Conservation (phyloP, 805 yeast genomes). For the Kuraishia ogatae region DNA sequence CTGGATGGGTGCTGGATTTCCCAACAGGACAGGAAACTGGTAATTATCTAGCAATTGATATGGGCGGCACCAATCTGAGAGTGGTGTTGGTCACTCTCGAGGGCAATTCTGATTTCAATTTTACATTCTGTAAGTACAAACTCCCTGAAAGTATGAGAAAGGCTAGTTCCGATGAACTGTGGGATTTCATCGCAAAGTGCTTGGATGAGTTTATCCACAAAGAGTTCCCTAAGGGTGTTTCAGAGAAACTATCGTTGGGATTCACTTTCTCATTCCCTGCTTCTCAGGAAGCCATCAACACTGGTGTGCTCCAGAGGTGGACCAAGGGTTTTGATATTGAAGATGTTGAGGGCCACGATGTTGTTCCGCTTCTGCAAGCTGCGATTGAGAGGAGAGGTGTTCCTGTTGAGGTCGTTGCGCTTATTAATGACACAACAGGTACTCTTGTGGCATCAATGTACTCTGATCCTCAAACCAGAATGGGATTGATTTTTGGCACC, state of each 20-base stretch:
- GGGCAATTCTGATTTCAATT: slow-evolving; percentile 80
- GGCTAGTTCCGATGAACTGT: slow-evolving; percentile 67
- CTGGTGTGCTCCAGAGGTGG: slow-evolving; percentile 90
- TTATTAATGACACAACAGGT: slow-evolving; percentile 96
- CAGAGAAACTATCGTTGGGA: slow-evolving; percentile 64
- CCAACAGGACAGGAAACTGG: slow-evolving; percentile 93
- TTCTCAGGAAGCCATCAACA: slow-evolving; percentile 72
- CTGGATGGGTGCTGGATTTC: slow-evolving; percentile 91
- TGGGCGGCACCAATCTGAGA: slow-evolving; percentile 96
- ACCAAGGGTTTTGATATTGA: slow-evolving; percentile 95
- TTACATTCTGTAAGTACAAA: slow-evolving; percentile 77
- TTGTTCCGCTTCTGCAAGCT: slow-evolving; percentile 81
- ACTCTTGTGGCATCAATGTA: slow-evolving; percentile 93
- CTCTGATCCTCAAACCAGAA: slow-evolving; percentile 77
- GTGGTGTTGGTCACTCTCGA: slow-evolving; percentile 79
- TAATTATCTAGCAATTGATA: slow-evolving; percentile 83
- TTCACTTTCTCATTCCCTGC: slow-evolving; percentile 94
- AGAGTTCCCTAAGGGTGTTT: slow-evolving; percentile 55
- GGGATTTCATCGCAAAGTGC: slow-evolving; percentile 80
- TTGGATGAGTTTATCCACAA: slow-evolving; percentile 61
- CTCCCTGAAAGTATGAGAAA: slow-evolving; percentile 75
- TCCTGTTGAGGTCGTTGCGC: slow-evolving; percentile 82
- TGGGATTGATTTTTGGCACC: slow-evolving; percentile 96
- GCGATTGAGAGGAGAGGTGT: slow-evolving; percentile 57
- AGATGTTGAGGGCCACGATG: slow-evolving; percentile 90